Evolutionary conservation across 1,284 basidiomycete genomes (phyloP).

Genomic region (Ceratobasidium sp.): DNA sequence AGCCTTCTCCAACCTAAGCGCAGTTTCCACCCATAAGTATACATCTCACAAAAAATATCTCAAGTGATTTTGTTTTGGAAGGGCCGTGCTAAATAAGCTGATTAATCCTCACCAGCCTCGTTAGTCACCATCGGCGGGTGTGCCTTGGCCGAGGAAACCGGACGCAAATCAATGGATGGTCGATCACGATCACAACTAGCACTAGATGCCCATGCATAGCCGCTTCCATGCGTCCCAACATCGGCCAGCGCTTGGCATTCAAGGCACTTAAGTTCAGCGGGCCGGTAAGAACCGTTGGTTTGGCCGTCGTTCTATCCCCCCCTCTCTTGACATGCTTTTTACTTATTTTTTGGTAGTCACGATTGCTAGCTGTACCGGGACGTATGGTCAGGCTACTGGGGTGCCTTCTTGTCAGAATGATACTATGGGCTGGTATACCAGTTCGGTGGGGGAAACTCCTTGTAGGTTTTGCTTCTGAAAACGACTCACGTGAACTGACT

Average conservation of each 20-base stretch:
- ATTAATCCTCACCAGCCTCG: too few relatives aligned
- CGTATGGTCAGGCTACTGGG: background rate
- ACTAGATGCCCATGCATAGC: background rate
- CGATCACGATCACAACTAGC: background rate
- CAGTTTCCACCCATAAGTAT: too few relatives aligned
- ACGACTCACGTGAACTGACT: too few relatives aligned
- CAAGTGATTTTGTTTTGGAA: background rate
- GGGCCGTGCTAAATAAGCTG: background rate
- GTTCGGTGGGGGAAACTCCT: slow-evolving; percentile 16
- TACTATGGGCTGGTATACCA: slow-evolving; percentile 22
- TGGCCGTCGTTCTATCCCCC: too few relatives aligned
- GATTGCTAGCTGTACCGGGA: background rate
- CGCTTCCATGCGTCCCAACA: background rate
- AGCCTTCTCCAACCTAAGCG: too few relatives aligned
- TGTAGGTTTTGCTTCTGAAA: background rate
- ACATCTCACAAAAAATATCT: too few relatives aligned
- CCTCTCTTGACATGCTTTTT: background rate
- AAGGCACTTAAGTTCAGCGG: too few relatives aligned
- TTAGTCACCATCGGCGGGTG: background rate
- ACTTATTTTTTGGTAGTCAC: background rate
- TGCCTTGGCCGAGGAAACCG: slow-evolving; percentile 1
- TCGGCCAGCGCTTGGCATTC: too few relatives aligned
- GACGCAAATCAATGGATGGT: background rate
- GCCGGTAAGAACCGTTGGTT: too few relatives aligned
- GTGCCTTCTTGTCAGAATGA: background rate